Evolutionary conservation across 257 asterid genomes (phyloP), one percentile per base, ranked within the genome.

Genomic region (Fraxinus americana): DNA sequence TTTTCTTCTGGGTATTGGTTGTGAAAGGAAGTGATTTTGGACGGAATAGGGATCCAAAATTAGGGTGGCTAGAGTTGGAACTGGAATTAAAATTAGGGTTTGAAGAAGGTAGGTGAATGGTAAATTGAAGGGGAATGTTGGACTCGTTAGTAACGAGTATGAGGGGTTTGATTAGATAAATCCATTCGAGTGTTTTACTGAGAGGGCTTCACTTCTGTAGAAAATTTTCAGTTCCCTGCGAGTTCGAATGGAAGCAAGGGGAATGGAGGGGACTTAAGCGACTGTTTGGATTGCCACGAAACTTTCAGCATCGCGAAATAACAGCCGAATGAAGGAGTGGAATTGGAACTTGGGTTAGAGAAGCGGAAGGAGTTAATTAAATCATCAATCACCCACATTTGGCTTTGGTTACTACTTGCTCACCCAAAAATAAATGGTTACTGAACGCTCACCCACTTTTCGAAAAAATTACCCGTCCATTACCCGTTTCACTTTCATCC

Each of bases 1-100:
- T 74, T 86, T 91, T 71, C 91, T 90, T 81, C 90, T 88, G 4
- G 98, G 97, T 38, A 95, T 79, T 57, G 91, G 83, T 39, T 83
- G 82, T 19, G 90, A 83, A 6, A 83, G 66, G 57, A 85, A 73
- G 72, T 87, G 86, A 13, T 87, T 83, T 14, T 83, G 85, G 66
- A 82, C 81, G 25, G 79, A 78, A 74, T 68, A 74, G 70, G 79
- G 61, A 41, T 73, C 72, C 11, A 90, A 57, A 30, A n/a, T 34
- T 71, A 74, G 82, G 84, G 84, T 74, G 34, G 32, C 81, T 67
- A 81, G 82, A 13, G 76, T 70, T 66, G 77, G 73, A 45, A 81
- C 21, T 69, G 69, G 83, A 76, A 63, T 83, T 75, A 72, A 75
- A 59, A 73, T 77, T 78, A 78, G 90, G 74, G 77, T 30, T 75